These are phyloP conservation scores for Cardiospermum halicacabum DNA, from an alignment of 345 rosid genomes.

Conservation along the genomic window DNA sequence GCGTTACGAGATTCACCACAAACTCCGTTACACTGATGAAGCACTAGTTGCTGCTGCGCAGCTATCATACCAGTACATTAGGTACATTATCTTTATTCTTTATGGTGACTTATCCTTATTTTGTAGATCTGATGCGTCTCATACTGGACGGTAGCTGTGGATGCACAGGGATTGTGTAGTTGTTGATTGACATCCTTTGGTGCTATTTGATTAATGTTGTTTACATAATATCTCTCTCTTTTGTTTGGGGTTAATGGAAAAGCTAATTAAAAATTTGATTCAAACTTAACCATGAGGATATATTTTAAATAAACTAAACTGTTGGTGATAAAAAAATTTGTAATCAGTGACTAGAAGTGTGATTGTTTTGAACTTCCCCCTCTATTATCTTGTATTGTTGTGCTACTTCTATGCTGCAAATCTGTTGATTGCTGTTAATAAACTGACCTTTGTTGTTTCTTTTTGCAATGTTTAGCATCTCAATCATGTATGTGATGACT, in stretches of 20 bases:
- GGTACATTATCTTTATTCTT: slow-evolving; percentile 31
- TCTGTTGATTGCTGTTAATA: neutral
- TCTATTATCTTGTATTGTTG: neutral
- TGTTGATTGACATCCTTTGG: neutral
- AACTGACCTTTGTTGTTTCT: neutral
- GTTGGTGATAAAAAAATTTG: neutral
- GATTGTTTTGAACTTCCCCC: neutral
- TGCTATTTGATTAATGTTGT: neutral
- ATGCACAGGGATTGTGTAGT: neutral
- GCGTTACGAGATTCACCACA: slow-evolving; percentile 97
- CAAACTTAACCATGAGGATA: neutral
- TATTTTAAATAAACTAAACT: neutral
- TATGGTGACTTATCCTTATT: neutral
- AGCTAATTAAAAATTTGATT: neutral
- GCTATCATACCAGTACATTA: slow-evolving; percentile 93
- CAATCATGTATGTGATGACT: neutral
- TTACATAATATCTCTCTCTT: neutral
- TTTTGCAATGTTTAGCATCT: neutral
- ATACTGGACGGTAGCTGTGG: neutral
- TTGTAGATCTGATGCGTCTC: neutral
- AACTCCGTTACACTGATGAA: slow-evolving; percentile 94
- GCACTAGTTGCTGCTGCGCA: slow-evolving; percentile 85
- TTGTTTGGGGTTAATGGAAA: neutral
- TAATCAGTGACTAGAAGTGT: neutral
- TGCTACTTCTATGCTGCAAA: neutral